Evolutionary conservation across 1,284 basidiomycete genomes (phyloP).

Genomic region (Tylopilus sp.): DNA sequence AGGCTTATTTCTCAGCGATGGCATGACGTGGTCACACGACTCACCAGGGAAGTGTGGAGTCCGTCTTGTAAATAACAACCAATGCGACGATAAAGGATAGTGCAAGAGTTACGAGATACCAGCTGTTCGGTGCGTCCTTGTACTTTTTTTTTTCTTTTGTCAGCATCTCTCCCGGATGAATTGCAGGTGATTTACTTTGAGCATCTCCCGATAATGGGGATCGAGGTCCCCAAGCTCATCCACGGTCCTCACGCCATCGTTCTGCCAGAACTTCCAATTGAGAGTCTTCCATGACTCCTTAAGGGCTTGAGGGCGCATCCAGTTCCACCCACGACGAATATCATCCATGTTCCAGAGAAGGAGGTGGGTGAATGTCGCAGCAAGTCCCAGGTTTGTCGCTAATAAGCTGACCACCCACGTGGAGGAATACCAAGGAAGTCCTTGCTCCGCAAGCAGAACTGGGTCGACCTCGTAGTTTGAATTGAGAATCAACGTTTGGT

Average conservation of each 20-base stretch:
- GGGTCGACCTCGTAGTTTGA: conserved; percentile 46
- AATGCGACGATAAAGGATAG: conserved; percentile 40
- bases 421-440: conserved; percentile 34
- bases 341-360: conserved; percentile 48
- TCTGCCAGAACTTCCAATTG: conserved; percentile 43
- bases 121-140: conserved; percentile 44
- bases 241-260: conserved; percentile 36
- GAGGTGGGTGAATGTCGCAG: conserved; percentile 48
- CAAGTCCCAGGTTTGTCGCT: conserved; percentile 34
- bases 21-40: conserved; percentile 11
- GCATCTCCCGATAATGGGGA: conserved; percentile 50
- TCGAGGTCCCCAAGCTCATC: conserved; percentile 35
- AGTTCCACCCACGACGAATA: conserved; percentile 41
- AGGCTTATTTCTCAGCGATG: not conserved
- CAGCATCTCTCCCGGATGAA: not conserved
- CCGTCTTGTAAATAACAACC: conserved; percentile 44
- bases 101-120: conserved; percentile 41
- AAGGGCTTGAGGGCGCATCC: conserved; percentile 33
- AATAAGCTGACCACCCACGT: conserved; percentile 40
- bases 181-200: conserved; percentile 35
- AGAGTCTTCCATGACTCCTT: conserved; percentile 27
- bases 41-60: conserved; percentile 51
- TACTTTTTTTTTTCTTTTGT: conserved; percentile 31
- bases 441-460: conserved; percentile 39
- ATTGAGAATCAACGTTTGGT: conserved; percentile 46